Evolutionary conservation across 345 rosid genomes (phyloP), one percentile per base, ranked within the genome.

Genomic region (Microcos paniculata): DNA sequence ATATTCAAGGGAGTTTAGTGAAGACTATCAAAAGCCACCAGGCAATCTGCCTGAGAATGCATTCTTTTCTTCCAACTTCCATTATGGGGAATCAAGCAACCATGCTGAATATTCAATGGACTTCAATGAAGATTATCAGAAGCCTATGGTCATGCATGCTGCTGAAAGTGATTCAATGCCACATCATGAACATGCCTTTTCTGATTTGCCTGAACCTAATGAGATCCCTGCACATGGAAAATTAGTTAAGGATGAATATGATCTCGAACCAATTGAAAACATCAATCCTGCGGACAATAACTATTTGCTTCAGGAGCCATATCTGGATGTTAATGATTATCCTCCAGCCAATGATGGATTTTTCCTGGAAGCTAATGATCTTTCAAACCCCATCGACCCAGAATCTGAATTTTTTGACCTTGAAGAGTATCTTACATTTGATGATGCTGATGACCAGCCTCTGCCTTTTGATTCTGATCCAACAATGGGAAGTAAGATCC

Each of bases 401-500:
- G 85, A 86, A 62, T 49, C 87, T 15, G 77, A 72, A 18, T 85
- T 76, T 77, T 90, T 90, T 73, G 77, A 86, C 80, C 62, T 84
- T 75, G 97, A 87, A 15, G 97, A 96, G 55, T 96, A 87, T 72
- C 89, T 96, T 62, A 87, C 81, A 58, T 90, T 89, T 83, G 84
- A 76, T 42, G 95, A 92, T 83, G 90, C 86, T 58, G 82, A 75
- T 82, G 92, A 83, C 62, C 91, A 81, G 56, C 59, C 80, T 62
- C 62, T 84, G 83, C 76, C 82, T 79, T 88, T 87, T 57, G 98
- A 91, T 87, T 84, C 85, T 70, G 85, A 88, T 72, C 86, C 83
- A 73, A 72, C 83, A 69, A 9, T 82, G 77, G 88, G 77, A 62
- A 79, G 74, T 65, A 88, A 73, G 40, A 70, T 69, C 58, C 28